Conservation (phyloP, 805 yeast species). For the Saccharomyces paradoxus region DNA sequence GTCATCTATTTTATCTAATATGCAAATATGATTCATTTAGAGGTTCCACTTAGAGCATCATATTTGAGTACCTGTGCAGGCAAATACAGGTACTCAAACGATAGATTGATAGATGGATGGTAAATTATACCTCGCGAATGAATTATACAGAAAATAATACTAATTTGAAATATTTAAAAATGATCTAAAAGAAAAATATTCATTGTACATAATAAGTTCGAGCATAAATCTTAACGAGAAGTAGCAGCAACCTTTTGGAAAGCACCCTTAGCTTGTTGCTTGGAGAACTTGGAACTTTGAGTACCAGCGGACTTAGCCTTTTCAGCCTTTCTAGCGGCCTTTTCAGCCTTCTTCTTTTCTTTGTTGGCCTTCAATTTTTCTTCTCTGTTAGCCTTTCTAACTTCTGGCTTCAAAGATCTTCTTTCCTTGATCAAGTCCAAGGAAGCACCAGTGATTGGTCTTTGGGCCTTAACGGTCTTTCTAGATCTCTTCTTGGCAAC, state of each 20-base stretch:
- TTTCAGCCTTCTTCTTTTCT: conserved; percentile 79
- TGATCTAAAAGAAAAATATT: conserved; percentile 1
- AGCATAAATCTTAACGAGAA: conserved; percentile 61
- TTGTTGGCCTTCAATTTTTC: conserved; percentile 72
- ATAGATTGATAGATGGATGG: not conserved
- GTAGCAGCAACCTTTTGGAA: conserved; percentile 91
- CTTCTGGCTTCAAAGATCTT: conserved; percentile 88
- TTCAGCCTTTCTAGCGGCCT: conserved; percentile 88
- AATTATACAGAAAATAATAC: not conserved
- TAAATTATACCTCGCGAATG: not conserved
- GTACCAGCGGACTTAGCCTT: conserved; percentile 72
- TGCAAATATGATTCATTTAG: too few species aligned
- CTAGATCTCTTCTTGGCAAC: conserved; percentile 89
- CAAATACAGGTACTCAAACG: not conserved
- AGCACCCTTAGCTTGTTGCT: conserved; percentile 94
- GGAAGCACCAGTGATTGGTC: conserved; percentile 98
- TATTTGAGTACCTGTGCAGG: too few species aligned
- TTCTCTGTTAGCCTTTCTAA: conserved; percentile 92
- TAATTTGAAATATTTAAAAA: not conserved
- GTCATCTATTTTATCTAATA: too few species aligned
- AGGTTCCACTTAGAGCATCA: too few species aligned
- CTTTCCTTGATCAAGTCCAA: conserved; percentile 93
- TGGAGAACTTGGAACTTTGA: conserved; percentile 68
- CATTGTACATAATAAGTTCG: not conserved
- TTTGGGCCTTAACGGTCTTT: conserved; percentile 93